Evolutionary conservation across 768 basidiomycete species (phyloP), one percentile per base, ranked within the genome.

Genomic region (Agaricus blazei): DNA sequence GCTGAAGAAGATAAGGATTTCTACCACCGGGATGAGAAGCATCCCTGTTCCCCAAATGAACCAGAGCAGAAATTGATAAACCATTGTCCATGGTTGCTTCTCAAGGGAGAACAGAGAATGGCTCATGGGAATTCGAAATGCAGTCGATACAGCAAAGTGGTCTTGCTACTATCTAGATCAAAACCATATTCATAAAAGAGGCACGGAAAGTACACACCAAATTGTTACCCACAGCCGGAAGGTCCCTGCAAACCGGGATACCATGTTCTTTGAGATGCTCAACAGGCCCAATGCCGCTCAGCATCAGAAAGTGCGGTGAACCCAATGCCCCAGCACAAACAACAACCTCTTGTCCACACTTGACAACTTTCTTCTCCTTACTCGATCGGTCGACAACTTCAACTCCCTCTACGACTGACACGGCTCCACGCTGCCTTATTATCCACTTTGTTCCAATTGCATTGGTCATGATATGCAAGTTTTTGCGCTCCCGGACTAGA

Each of bases 231-330:
- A 94, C 90, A 11, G 81, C 83, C 0, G 90, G 85, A 3, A 86
- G 76, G 60, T 93, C 80, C 6, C 80, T 66, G 24, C 85, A 67
- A 28, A 85, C 71, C 0, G 78, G 75, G 40, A 94, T 85, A 12
- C 69, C 68, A 59, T 81, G 70, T 11, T 70, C 64, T n/a, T 72
- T 61, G 42, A 93, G 76, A 37, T 88, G 75, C 3, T 72, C 67
- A 1, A 76, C 75, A 28, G 88, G 85, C 14, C 93, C 93, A 43
- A 94, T 73, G 19, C 93, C 93, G 9, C 88, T 90, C 38, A 90
- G 73, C 78, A 87, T 79, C 26, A 90, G 75, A 38, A 90, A 76
- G 15, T 82, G 81, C 1, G 86, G 87, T 3, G 83, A 78, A 59
- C 88, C 83, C 9, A 88, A 59, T 12, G 64, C 63, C 5, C 66